Percentiles rank a stretch among this genome's conserved stretches.
Evolutionary conservation across 305 asterid genomes (phyloP).

Genomic region (Vinca major): DNA sequence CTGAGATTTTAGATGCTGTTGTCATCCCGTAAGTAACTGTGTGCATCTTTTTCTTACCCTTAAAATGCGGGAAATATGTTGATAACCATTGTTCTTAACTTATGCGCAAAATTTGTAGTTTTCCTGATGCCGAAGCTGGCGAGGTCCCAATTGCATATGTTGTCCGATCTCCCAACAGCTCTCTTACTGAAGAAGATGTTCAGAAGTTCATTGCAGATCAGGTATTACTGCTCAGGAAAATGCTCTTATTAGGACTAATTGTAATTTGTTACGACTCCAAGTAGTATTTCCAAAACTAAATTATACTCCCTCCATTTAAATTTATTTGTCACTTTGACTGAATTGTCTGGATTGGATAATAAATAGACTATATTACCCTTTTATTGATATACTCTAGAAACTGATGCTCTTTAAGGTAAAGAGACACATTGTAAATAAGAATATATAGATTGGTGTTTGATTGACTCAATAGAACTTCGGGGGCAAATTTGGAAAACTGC

Average conservation of each 20-base stretch:
- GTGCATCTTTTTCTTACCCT: too few relatives aligned
- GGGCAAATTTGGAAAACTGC: too few relatives aligned
- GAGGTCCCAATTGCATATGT: constrained; percentile 89
- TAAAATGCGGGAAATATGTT: background rate
- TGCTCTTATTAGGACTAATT: background rate
- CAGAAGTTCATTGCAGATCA: constrained; percentile 75
- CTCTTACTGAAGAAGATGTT: constrained; percentile 68
- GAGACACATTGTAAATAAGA: too few relatives aligned
- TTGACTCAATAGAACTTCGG: too few relatives aligned
- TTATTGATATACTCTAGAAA: too few relatives aligned
- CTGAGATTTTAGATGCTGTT: constrained; percentile 85
- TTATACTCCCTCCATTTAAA: background rate
- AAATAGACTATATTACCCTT: too few relatives aligned
- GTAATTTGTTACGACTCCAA: background rate
- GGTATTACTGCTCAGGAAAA: constrained; percentile 30
- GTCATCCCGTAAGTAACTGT: constrained; percentile 67
- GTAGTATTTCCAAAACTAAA: background rate
- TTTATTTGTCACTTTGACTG: too few relatives aligned
- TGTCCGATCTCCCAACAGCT: constrained; percentile 74
- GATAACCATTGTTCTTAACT: background rate
- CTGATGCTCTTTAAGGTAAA: too few relatives aligned
- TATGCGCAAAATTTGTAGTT: constrained; percentile 28
- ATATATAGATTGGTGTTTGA: too few relatives aligned
- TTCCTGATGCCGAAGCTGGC: constrained; percentile 95
- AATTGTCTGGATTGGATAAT: too few relatives aligned